Conservation (phyloP, 2,329 filamentous ascomycete genomes). For the Pleurostoma richardsiae region DNA sequence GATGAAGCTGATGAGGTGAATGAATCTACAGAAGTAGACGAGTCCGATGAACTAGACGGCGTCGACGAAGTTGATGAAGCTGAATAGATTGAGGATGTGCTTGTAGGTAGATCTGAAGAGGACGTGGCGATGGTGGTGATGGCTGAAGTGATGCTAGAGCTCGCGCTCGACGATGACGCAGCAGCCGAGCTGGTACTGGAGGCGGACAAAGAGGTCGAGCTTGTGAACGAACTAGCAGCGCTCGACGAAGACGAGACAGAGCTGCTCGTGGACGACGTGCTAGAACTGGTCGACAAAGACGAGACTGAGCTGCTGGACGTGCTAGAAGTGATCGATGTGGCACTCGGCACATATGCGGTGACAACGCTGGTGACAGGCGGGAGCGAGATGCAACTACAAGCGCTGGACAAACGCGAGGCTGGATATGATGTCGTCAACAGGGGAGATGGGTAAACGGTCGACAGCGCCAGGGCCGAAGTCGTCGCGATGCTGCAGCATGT, state of each 20-base stretch:
- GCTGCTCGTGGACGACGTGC: no score
- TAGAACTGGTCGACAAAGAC: no score
- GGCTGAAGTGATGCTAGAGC: neutral
- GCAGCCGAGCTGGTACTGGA: no score
- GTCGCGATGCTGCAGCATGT: neutral
- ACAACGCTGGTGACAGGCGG: neutral
- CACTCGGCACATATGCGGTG: neutral
- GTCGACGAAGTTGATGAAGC: neutral
- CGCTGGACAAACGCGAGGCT: neutral
- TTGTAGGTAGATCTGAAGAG: neutral
- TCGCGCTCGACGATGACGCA: no score
- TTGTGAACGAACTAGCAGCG: no score
- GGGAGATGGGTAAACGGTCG: neutral
- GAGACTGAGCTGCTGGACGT: no score
- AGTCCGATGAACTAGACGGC: neutral
- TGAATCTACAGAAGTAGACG: neutral
- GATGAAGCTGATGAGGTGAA: neutral
- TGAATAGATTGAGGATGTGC: neutral
- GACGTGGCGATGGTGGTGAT: neutral
- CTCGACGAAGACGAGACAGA: no score
- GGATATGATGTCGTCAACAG: constrained; percentile 1
- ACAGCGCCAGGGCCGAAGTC: neutral
- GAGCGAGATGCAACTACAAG: constrained; percentile 1
- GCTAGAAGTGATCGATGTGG: no score
- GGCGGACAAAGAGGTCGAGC: no score